These are phyloP conservation scores for Papiliotrema laurentii DNA, from an alignment of 1,284 basidiomycete genomes.

Conservation along the genomic window DNA sequence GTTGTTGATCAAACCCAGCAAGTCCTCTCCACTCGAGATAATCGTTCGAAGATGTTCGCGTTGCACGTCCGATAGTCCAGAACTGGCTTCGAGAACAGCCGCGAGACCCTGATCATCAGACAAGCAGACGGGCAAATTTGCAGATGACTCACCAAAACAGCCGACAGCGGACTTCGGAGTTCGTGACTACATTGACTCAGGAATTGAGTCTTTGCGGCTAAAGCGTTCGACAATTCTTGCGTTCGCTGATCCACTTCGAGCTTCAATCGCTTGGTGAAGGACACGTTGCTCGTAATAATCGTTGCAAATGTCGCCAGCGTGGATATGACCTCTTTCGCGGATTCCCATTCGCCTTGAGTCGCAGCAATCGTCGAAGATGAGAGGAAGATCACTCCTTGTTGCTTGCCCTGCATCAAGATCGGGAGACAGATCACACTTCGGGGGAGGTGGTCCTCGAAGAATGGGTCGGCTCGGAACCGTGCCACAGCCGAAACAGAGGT, in stretches of 20 bases:
- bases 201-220: constrained; percentile 36
- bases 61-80: constrained; percentile 43
- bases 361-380: constrained; percentile 23
- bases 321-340: constrained; percentile 22
- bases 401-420: constrained; percentile 29
- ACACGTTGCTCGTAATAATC: constrained; percentile 27
- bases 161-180: constrained; percentile 49
- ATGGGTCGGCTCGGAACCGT: constrained; percentile 26
- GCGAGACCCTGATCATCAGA: constrained; percentile 37
- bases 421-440: constrained; percentile 30
- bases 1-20: constrained; percentile 51
- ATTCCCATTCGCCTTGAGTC: constrained; percentile 17
- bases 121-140: not conserved
- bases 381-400: constrained; percentile 29
- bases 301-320: constrained; percentile 35
- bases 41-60: constrained; percentile 50
- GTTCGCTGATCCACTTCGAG: constrained; percentile 30
- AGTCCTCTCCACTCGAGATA: constrained; percentile 47
- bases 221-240: constrained; percentile 25
- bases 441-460: constrained; percentile 26
- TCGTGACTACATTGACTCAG: constrained; percentile 48
- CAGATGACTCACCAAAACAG: constrained; percentile 26
- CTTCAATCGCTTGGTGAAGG: constrained; percentile 28
- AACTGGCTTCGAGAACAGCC: constrained; percentile 42
- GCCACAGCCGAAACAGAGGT: constrained; percentile 11